Percentiles rank a stretch among this genome's conserved stretches.
These are phyloP conservation scores for Talaromyces stipitatus DNA, from an alignment of 495 filamentous ascomycete species.

Conservation along the genomic window DNA sequence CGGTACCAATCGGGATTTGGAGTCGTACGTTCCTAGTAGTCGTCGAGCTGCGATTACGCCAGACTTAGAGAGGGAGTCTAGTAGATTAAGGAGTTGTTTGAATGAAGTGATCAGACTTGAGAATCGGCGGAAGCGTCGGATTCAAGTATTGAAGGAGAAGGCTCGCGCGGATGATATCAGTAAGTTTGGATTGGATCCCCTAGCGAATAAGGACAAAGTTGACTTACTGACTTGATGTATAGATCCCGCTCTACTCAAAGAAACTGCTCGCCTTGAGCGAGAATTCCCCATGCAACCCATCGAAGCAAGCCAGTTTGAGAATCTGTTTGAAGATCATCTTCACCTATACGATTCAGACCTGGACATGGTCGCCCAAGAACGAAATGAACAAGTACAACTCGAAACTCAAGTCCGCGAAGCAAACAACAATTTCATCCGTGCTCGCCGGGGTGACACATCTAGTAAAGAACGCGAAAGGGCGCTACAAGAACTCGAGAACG, in stretches of 20 bases:
- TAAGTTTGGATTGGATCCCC: constrained; percentile 19
- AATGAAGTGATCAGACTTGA: constrained; percentile 81
- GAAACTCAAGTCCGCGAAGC: constrained; percentile 58
- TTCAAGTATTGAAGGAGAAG: constrained; percentile 68
- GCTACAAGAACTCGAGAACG: constrained; percentile 83
- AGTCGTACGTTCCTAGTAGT: constrained; percentile 84
- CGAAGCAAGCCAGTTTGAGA: constrained; percentile 81
- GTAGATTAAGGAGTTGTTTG: constrained; percentile 62
- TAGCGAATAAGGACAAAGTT: neutral
- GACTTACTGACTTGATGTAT: neutral
- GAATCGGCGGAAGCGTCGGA: constrained; percentile 63
- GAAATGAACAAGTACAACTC: constrained; percentile 67
- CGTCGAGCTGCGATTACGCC: constrained; percentile 70
- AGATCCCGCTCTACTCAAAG: constrained; percentile 66
- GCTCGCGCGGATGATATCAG: constrained; percentile 85
- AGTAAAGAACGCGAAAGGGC: constrained; percentile 76
- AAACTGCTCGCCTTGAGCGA: constrained; percentile 79
- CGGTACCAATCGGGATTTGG: constrained; percentile 68
- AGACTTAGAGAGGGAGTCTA: constrained; percentile 69
- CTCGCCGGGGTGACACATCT: constrained; percentile 62
- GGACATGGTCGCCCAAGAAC: constrained; percentile 61
- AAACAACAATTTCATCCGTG: constrained; percentile 66
- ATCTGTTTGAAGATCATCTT: constrained; percentile 78
- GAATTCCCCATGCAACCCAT: constrained; percentile 77
- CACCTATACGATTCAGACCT: constrained; percentile 71